A percentile compares a stretch with the other conserved stretches of the same genome.
phyloP scores from a whole-genome alignment of 2,329 filamentous ascomycete species.

The Aspergillus ibericus region DNA sequence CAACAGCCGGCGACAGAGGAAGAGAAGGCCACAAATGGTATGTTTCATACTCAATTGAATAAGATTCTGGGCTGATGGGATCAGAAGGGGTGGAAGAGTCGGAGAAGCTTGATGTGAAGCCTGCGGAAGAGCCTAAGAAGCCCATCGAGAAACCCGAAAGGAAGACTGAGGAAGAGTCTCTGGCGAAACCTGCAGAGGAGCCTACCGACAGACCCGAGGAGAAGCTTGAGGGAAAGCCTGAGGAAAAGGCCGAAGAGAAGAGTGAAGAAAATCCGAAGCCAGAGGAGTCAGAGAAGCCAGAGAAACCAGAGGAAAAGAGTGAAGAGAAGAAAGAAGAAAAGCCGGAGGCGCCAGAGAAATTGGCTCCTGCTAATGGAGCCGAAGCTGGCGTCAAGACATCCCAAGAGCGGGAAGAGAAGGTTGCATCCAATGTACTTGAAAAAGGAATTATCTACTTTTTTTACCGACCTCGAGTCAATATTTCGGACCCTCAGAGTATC shows the following conservation, averaged over 20 bases:
- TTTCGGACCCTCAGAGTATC: constrained; percentile 67
- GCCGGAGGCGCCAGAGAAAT: constrained; percentile 11
- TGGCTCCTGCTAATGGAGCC: constrained; percentile 16
- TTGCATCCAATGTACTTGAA: constrained; percentile 69
- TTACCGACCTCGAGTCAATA: constrained; percentile 72
- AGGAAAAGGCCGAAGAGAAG: constrained; percentile 3
- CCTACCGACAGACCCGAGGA: not conserved
- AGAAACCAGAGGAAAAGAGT: constrained; percentile 14
- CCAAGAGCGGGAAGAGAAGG: constrained; percentile 50
- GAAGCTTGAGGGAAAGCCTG: not conserved
- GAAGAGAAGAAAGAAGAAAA: constrained; percentile 16
- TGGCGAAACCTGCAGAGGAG: constrained; percentile 1
- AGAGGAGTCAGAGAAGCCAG: not conserved
- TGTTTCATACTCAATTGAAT: not conserved
- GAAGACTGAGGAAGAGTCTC: constrained; percentile 13
- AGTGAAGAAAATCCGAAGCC: constrained; percentile 12
- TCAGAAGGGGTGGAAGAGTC: not conserved
- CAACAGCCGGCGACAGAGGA: constrained; percentile 13
- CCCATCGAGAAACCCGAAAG: constrained; percentile 13
- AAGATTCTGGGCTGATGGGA: not conserved
- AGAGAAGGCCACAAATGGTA: constrained; percentile 14
- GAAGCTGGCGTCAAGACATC: constrained; percentile 51
- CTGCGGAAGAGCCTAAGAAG: constrained; percentile 1
- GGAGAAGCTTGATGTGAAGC: constrained; percentile 6
- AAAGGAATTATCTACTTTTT: constrained; percentile 94